A percentile compares a stretch with the other conserved stretches of the same genome.
Conservation (phyloP, 1,139 yeast genomes). For the Nadsonia commutata region DNA sequence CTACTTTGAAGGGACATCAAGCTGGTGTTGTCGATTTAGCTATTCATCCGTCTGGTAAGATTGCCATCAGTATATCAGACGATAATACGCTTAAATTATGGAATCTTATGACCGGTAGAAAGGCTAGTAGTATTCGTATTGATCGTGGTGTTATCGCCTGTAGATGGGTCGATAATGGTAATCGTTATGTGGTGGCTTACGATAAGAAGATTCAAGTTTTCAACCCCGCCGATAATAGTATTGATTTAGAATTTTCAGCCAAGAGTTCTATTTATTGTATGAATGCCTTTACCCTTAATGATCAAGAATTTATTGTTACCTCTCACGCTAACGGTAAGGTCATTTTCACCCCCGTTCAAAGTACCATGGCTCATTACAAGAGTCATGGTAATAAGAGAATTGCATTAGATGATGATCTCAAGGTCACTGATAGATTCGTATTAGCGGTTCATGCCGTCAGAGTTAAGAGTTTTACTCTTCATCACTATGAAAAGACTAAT, state of each 20-base stretch:
- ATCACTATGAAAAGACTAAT: slow-evolving; percentile 17
- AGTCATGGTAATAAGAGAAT: slow-evolving; percentile 19
- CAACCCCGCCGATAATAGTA: slow-evolving; percentile 49
- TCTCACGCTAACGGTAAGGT: slow-evolving; percentile 69
- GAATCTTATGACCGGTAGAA: slow-evolving; percentile 96
- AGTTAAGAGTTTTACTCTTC: slow-evolving; percentile 59
- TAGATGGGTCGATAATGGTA: slow-evolving; percentile 36
- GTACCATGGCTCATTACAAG: slow-evolving; percentile 17
- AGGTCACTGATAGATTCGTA: slow-evolving; percentile 24
- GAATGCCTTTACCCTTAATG: slow-evolving; percentile 31
- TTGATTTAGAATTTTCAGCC: slow-evolving; percentile 29
- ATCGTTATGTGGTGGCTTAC: slow-evolving; percentile 61
- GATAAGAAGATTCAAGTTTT: slow-evolving; percentile 50
- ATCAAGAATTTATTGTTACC: slow-evolving; percentile 41
- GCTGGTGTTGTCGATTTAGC: slow-evolving; percentile 69
- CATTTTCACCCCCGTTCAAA: slow-evolving; percentile 30
- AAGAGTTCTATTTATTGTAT: slow-evolving; percentile 54
- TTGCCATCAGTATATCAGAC: slow-evolving; percentile 77
- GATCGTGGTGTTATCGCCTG: slow-evolving; percentile 42
- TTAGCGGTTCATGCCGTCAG: slow-evolving; percentile 74
- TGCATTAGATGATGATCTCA: slow-evolving; percentile 16
- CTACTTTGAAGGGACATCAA: slow-evolving; percentile 71
- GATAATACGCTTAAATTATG: slow-evolving; percentile 78
- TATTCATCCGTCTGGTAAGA: slow-evolving; percentile 84
- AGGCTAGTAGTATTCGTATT: slow-evolving; percentile 72